phyloP scores from a whole-genome alignment of 23 red algal species.

The Chondrus crispus region DNA sequence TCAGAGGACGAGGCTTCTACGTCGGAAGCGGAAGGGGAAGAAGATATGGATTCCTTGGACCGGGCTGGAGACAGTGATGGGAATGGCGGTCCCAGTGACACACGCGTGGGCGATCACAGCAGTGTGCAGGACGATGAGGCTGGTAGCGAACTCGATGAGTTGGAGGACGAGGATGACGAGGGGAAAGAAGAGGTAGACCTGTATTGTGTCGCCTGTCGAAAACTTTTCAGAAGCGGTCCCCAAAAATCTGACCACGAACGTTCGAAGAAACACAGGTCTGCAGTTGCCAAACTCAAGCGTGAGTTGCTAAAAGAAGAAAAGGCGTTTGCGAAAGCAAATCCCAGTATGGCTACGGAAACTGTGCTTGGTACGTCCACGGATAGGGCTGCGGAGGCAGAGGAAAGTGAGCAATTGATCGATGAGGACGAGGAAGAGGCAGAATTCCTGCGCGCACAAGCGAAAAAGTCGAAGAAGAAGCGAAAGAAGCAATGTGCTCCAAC shows the following conservation, averaged over 20 bases:
- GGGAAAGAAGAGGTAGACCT: conserved; percentile 20
- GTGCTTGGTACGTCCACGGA: neutral
- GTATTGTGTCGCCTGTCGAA: conserved; percentile 78
- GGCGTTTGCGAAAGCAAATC: neutral
- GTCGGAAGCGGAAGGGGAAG: neutral
- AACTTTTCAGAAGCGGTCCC: conserved; percentile 60
- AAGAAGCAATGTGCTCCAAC: neutral
- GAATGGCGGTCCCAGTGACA: neutral
- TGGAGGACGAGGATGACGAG: neutral
- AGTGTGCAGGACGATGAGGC: conserved; percentile 35
- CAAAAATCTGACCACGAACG: conserved; percentile 84
- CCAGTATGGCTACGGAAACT: neutral
- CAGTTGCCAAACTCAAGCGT: conserved; percentile 23
- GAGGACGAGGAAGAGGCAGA: neutral
- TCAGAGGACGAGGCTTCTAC: neutral
- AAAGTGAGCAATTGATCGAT: neutral
- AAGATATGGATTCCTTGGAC: neutral
- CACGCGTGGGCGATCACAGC: neutral
- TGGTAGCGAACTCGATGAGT: neutral
- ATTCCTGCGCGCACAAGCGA: neutral
- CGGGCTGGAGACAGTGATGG: neutral
- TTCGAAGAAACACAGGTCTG: conserved; percentile 82
- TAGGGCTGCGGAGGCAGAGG: neutral
- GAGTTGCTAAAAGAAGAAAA: conserved; percentile 48
- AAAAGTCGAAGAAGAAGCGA: conserved; percentile 40